Evolutionary conservation across 1,139 yeast species (phyloP), one percentile per base, ranked within the genome.

Genomic region (Suhomyces terraborum): DNA sequence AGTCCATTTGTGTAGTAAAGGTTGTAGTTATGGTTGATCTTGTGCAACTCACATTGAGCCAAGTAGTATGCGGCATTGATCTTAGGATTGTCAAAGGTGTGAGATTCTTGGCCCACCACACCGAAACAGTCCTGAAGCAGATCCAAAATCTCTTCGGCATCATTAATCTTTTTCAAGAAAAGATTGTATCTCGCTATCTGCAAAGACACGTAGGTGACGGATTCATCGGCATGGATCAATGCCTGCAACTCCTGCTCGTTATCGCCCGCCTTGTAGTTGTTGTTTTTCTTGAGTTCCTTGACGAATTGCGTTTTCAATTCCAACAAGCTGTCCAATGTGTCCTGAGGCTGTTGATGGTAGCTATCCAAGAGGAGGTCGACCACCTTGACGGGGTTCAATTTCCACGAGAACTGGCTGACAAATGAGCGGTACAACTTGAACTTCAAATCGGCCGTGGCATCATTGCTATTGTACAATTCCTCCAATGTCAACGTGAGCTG

Each of bases 1-100:
- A 75, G 62, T 30, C 76, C 75, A 48, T 80, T 79, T 52, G 84
- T 77, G 64, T 93, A 94, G 67, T 80, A 91, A 28, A 76, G 70
- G 53, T 88, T 87, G 65, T 84, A 89, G 62, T 93, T 95, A 22
- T 82, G 80, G 55, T 80, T 80, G 48, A 78, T 64, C 64, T 88
- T 86, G 72, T 78, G 82, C 57, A 82, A 80, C 58, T 86, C 88
- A 41, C 96, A 82, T 55, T 80, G 83, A 18, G 94, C 82, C 46
- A 84, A 80, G 63, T 88, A 93, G 62, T 77, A 91, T 16, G 95
- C 88, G 21, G 95, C 88, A 52, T 83, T 84, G 51, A 91, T 80
- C 53, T 81, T 79, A 35, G 84, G 72, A 51, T 84, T 89, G 19
- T 82, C 73, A 50, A 80, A 84, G 47, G 77, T 71, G 39, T 66